A percentile compares a stretch with the other conserved stretches of the same genome.
phyloP scores from a whole-genome alignment of 768 basidiomycete species.

The Pleurotus sapidus region DNA sequence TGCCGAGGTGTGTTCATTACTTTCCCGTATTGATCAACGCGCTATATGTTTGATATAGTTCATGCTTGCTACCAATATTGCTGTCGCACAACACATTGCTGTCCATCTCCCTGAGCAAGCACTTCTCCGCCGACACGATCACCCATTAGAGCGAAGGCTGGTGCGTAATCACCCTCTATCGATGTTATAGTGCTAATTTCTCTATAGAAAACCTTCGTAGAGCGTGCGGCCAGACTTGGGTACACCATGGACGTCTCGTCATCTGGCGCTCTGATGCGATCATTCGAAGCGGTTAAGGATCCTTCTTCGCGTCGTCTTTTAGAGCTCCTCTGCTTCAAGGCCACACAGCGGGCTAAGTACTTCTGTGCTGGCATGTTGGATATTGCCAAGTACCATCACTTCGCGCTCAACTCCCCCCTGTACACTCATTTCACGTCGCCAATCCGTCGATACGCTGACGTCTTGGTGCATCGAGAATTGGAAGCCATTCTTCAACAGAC shows the following conservation, averaged over 20 bases:
- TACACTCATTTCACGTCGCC: slow-evolving; percentile 95
- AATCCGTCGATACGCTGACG: slow-evolving; percentile 89
- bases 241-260: slow-evolving; percentile 78
- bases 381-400: slow-evolving; percentile 96
- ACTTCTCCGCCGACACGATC: slow-evolving; percentile 92
- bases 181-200: slow-evolving; percentile 4
- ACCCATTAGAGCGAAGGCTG: slow-evolving; percentile 87
- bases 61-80: slow-evolving; percentile 90
- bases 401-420: slow-evolving; percentile 83
- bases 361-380: slow-evolving; percentile 99
- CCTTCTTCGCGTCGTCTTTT: slow-evolving; percentile 75
- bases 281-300: slow-evolving; percentile 72
- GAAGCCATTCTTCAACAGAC: slow-evolving; percentile 76
- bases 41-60: slow-evolving; percentile 47
- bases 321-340: slow-evolving; percentile 81
- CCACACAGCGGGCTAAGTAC: slow-evolving; percentile 95
- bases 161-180: slow-evolving; percentile 35
- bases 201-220: slow-evolving; percentile 59
- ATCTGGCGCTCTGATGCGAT: slow-evolving; percentile 79
- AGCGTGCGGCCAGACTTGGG: slow-evolving; percentile 83
- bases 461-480: slow-evolving; percentile 94
- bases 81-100: slow-evolving; percentile 91
- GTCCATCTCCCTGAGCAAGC: slow-evolving; percentile 95
- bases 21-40: background rate
- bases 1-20: slow-evolving; percentile 69